phyloP scores from a whole-genome alignment of 371 early-diverging fungal species.

The Mucor saturninus region DNA sequence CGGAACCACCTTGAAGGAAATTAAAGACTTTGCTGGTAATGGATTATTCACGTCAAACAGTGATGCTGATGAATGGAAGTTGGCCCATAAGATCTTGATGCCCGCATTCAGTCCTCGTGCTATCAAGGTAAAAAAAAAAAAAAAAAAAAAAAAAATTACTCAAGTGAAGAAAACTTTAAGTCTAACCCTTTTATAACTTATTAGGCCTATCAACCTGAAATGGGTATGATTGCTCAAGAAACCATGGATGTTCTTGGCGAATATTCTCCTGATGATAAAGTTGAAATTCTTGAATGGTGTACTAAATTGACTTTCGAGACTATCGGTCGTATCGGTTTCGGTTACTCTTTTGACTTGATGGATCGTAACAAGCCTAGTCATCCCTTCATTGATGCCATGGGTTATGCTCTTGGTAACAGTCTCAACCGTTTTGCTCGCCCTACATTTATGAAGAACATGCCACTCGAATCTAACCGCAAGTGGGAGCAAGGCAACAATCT shows the following conservation, averaged over 20 bases:
- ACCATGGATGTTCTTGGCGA: conserved; percentile 41
- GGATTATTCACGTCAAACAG: conserved; percentile 52
- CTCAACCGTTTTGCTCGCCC: conserved; percentile 32
- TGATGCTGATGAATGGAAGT: conserved; percentile 50
- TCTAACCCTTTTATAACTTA: too few relatives aligned
- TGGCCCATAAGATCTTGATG: conserved; percentile 58
- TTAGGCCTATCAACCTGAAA: conserved; percentile 48
- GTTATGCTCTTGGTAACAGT: conserved; percentile 34
- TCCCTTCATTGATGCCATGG: conserved; percentile 60
- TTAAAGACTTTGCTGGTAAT: conserved; percentile 42
- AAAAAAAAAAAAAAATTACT: background rate
- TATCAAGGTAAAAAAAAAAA: conserved; percentile 32
- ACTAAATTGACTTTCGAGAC: conserved; percentile 62
- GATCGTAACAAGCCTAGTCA: conserved; percentile 40
- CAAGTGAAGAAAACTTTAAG: background rate
- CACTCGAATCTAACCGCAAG: conserved; percentile 44
- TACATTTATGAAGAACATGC: conserved; percentile 49
- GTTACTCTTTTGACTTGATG: conserved; percentile 57
- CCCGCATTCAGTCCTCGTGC: conserved; percentile 55
- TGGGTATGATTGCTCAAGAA: conserved; percentile 46
- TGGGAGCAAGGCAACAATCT: conserved; percentile 36
- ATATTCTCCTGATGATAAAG: conserved; percentile 38
- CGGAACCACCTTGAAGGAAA: conserved; percentile 28
- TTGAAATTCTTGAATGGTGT: conserved; percentile 58
- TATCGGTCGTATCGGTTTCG: conserved; percentile 63